Conservation (phyloP, 2,329 filamentous ascomycete species). For the Monilinia aucupariae region DNA sequence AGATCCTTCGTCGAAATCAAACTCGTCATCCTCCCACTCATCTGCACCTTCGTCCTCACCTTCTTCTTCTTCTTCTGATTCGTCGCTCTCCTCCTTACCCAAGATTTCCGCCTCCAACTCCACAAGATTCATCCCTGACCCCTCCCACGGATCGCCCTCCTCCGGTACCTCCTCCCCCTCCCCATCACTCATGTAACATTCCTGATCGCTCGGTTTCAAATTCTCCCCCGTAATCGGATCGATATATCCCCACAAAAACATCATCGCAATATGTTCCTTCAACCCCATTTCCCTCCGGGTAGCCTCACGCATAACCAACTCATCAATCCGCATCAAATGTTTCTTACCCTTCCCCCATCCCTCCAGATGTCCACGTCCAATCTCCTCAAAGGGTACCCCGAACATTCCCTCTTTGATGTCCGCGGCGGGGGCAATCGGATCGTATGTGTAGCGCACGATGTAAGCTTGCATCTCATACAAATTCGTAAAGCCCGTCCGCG, state of each 20-base stretch:
- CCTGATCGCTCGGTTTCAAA: slow-evolving; percentile 45
- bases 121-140: slow-evolving; percentile 9
- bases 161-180: slow-evolving; percentile 29
- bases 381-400: slow-evolving; percentile 46
- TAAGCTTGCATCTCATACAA: slow-evolving; percentile 49
- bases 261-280: slow-evolving; percentile 48
- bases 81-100: neutral
- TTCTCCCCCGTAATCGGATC: slow-evolving; percentile 48
- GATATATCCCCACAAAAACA: slow-evolving; percentile 59
- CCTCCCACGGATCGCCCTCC: neutral
- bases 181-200: slow-evolving; percentile 48
- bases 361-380: slow-evolving; percentile 51
- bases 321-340: slow-evolving; percentile 51
- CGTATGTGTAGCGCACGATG: slow-evolving; percentile 53
- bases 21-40: neutral
- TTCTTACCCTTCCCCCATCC: slow-evolving; percentile 47
- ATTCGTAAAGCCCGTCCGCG: slow-evolving; percentile 47
- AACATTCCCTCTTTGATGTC: slow-evolving; percentile 36
- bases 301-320: slow-evolving; percentile 53
- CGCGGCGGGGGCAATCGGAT: slow-evolving; percentile 10
- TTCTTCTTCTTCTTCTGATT: neutral
- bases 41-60: neutral
- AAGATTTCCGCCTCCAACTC: neutral
- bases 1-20: neutral
- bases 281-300: slow-evolving; percentile 48